phyloP scores from a whole-genome alignment of 2,329 filamentous ascomycete genomes.

The Pseudofabraea citricarpa region DNA sequence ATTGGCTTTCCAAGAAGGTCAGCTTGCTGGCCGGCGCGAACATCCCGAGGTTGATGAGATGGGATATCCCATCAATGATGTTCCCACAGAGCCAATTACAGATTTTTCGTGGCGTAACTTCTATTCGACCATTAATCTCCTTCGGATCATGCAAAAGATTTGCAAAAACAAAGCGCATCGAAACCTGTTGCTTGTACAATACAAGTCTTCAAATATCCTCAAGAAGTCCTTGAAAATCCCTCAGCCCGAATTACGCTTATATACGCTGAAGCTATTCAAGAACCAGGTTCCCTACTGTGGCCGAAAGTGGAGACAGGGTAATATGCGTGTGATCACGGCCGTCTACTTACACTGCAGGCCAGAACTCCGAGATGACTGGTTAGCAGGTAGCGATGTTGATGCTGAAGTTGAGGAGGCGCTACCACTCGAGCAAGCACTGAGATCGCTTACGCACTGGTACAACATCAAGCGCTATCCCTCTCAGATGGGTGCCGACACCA shows the following conservation, averaged over 20 bases:
- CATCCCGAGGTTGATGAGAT: slow-evolving; percentile 74
- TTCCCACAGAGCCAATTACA: slow-evolving; percentile 74
- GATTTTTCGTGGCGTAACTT: slow-evolving; percentile 92
- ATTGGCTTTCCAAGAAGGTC: slow-evolving; percentile 24
- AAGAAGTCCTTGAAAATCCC: slow-evolving; percentile 89
- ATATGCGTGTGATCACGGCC: slow-evolving; percentile 98
- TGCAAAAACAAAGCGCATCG: slow-evolving; percentile 95
- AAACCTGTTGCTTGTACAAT: slow-evolving; percentile 87
- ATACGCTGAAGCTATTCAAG: slow-evolving; percentile 97
- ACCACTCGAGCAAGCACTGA: slow-evolving; percentile 83
- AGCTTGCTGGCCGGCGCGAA: slow-evolving; percentile 18
- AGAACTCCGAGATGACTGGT: slow-evolving; percentile 91
- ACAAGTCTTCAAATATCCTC: slow-evolving; percentile 90
- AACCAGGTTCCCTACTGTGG: slow-evolving; percentile 97
- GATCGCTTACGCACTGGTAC: slow-evolving; percentile 91
- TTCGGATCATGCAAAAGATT: slow-evolving; percentile 95
- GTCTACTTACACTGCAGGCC: slow-evolving; percentile 92
- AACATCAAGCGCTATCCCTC: slow-evolving; percentile 81
- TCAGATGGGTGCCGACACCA: slow-evolving; percentile 54
- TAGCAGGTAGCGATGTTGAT: slow-evolving; percentile 85
- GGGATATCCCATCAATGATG: slow-evolving; percentile 69
- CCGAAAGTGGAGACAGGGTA: slow-evolving; percentile 94
- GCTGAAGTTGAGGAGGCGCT: slow-evolving; percentile 90
- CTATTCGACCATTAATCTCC: slow-evolving; percentile 90
- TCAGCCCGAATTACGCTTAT: slow-evolving; percentile 79